Evolutionary conservation across 192 early-diverging fungal genomes (phyloP).

Genomic region (Podila epigama): DNA sequence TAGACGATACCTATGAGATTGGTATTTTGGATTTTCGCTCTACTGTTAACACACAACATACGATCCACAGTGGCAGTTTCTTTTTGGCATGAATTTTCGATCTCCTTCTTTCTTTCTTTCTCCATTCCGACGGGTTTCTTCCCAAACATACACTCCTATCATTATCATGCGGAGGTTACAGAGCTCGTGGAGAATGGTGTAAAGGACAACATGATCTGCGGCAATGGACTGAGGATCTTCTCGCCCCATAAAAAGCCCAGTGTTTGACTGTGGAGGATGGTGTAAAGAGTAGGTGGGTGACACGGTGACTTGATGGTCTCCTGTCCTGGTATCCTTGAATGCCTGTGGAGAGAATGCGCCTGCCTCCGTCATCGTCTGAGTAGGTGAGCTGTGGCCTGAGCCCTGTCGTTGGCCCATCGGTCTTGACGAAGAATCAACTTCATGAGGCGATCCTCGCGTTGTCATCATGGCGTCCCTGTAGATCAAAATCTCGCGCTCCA

Average conservation of each 20-base stretch:
- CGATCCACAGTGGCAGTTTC: no score
- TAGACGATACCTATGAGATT: conserved; percentile 38
- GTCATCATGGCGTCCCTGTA: conserved; percentile 12
- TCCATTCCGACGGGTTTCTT: background rate
- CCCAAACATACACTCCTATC: conserved; percentile 34
- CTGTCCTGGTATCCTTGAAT: background rate
- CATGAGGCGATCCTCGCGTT: background rate
- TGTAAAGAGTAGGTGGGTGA: conserved; percentile 12
- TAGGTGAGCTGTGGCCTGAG: background rate
- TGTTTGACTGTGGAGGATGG: background rate
- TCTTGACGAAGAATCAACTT: background rate
- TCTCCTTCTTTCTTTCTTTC: no score
- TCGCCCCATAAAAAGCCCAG: background rate
- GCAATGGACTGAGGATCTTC: conserved; percentile 1
- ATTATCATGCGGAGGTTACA: conserved; percentile 29
- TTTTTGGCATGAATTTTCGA: no score
- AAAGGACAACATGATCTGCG: conserved; percentile 40
- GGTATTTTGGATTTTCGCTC: no score
- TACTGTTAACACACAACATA: no score
- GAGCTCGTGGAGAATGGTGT: conserved; percentile 37
- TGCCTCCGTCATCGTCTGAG: background rate
- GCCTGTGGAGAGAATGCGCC: background rate
- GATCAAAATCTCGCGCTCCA: conserved; percentile 15
- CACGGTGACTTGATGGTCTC: conserved; percentile 4
- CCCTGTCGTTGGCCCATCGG: background rate